These are phyloP conservation scores for Suillus subluteus DNA, from an alignment of 768 basidiomycete genomes.

Conservation along the genomic window DNA sequence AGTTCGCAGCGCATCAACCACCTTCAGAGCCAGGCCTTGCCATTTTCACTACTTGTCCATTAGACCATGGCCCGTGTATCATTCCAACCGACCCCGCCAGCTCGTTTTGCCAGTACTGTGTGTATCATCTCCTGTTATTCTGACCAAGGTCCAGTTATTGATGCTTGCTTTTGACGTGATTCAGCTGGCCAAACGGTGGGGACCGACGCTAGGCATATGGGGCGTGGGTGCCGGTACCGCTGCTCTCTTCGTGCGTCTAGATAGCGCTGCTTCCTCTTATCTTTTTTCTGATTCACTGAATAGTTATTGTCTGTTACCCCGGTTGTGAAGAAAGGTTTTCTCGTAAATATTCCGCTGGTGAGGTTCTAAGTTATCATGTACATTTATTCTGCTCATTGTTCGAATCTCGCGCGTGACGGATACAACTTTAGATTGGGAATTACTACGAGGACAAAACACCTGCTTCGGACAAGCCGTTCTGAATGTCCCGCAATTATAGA, in stretches of 20 bases:
- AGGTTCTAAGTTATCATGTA: conserved; percentile 30
- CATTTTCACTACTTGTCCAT: conserved; percentile 14
- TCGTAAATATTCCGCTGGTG: conserved; percentile 77
- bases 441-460: conserved; percentile 84
- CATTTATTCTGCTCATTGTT: not conserved
- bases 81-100: conserved; percentile 43
- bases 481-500: conserved; percentile 23
- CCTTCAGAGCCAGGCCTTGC: not conserved
- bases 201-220: conserved; percentile 66
- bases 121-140: conserved; percentile 20
- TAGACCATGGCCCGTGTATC: conserved; percentile 48
- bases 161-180: not conserved
- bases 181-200: conserved; percentile 62
- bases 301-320: conserved; percentile 84
- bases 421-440: conserved; percentile 53
- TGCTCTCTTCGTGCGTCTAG: conserved; percentile 60
- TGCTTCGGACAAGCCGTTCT: conserved; percentile 85
- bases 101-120: conserved; percentile 43
- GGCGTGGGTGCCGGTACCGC: conserved; percentile 69
- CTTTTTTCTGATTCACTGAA: conserved; percentile 7
- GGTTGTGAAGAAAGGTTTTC: conserved; percentile 75
- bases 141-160: conserved; percentile 5
- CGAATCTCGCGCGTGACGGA: conserved; percentile 7
- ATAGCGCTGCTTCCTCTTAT: not conserved
- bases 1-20: not conserved